These are phyloP conservation scores for Boechera stricta DNA, from an alignment of 345 rosid genomes.

Conservation along the genomic window DNA sequence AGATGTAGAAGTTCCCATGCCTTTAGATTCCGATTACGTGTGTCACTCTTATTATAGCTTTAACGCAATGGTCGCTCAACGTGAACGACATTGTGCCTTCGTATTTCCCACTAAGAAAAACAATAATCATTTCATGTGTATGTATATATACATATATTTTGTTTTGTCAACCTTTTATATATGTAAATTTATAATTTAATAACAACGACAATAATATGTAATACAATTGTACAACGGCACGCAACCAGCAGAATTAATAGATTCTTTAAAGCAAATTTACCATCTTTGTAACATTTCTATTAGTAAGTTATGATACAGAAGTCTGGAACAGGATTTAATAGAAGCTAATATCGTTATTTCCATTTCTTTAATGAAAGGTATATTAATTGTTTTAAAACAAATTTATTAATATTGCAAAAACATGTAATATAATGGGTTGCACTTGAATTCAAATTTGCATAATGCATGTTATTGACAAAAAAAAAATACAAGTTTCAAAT, in stretches of 20 bases:
- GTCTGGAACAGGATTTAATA: not conserved
- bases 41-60: conserved; percentile 38
- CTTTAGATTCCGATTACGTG: conserved; percentile 35
- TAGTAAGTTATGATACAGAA: not conserved
- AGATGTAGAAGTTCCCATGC: conserved; percentile 27
- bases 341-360: not conserved
- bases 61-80: conserved; percentile 47
- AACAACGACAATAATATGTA: conserved; percentile 15
- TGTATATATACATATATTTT: not conserved
- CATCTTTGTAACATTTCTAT: conserved; percentile 2
- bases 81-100: conserved; percentile 44
- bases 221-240: conserved; percentile 18
- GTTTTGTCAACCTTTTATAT: not conserved
- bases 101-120: conserved; percentile 18
- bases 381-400: not conserved
- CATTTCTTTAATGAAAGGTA: not conserved
- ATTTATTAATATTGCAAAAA: not conserved
- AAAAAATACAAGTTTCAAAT: too few relatives aligned
- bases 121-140: conserved; percentile 15
- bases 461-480: too few relatives aligned
- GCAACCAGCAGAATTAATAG: conserved; percentile 4
- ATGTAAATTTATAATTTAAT: not conserved
- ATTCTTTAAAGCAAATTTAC: not conserved
- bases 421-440: not conserved
- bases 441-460: too few relatives aligned